Percentiles rank a stretch among this genome's conserved stretches.
Conservation (phyloP, 495 filamentous ascomycete species). For the Hypomontagnella monticulosa region DNA sequence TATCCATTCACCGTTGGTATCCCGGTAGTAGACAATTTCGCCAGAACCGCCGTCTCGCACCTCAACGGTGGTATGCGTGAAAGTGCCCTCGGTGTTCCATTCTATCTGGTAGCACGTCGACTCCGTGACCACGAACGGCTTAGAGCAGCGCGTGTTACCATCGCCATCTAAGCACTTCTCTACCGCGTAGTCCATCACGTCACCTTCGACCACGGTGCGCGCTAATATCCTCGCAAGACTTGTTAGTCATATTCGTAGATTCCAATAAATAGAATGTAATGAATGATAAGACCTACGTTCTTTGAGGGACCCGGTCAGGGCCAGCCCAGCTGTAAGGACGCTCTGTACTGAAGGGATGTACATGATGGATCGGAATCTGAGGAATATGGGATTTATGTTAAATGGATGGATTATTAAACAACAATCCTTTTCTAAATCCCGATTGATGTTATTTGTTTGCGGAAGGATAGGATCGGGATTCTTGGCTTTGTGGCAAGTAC, state of each 20-base stretch:
- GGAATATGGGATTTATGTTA: not conserved
- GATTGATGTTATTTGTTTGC: not conserved
- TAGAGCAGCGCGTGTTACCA: constrained; percentile 48
- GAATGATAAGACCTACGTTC: constrained; percentile 30
- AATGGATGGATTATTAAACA: no score
- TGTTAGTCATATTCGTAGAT: not conserved
- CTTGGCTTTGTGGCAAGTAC: constrained; percentile 5
- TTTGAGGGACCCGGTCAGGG: constrained; percentile 37
- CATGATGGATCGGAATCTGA: constrained; percentile 29
- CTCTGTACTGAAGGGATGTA: constrained; percentile 46
- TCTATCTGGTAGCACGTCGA: constrained; percentile 50
- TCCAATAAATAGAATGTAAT: not conserved
- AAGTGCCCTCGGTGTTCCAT: constrained; percentile 49
- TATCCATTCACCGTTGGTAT: constrained; percentile 54
- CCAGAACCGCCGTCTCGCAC: constrained; percentile 49
- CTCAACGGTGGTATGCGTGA: constrained; percentile 54
- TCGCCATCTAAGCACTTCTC: constrained; percentile 47
- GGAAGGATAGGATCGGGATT: not conserved
- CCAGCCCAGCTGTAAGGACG: constrained; percentile 47
- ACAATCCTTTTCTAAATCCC: not conserved
- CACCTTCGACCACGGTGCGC: constrained; percentile 39
- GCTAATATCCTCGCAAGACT: constrained; percentile 14
- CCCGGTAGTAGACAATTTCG: constrained; percentile 53
- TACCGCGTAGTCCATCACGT: constrained; percentile 49
- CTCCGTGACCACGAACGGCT: constrained; percentile 48